A percentile compares a stretch with the other conserved stretches of the same genome.
phyloP scores from a whole-genome alignment of 352 stramenopile species.

The Pythium apleroticum region DNA sequence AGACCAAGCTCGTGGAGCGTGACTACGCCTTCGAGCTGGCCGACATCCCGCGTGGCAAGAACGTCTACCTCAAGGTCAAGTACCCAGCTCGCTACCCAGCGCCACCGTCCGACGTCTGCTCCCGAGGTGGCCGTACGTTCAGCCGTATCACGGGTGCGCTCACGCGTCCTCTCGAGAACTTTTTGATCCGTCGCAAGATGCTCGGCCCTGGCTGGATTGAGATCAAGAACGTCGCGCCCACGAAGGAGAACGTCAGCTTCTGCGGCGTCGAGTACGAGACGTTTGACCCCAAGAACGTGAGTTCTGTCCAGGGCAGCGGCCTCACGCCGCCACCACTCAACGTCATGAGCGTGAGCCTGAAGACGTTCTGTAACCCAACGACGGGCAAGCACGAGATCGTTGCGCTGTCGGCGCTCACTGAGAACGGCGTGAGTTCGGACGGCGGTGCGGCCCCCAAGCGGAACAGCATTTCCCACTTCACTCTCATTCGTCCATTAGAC shows the following conservation, averaged over 20 bases:
- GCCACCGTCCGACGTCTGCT: conserved; percentile 81
- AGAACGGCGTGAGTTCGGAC: conserved; percentile 72
- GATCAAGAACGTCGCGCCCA: conserved; percentile 87
- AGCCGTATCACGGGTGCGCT: conserved; percentile 94
- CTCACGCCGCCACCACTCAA: conserved; percentile 90
- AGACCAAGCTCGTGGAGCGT: conserved; percentile 94
- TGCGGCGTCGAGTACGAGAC: conserved; percentile 95
- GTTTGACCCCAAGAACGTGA: conserved; percentile 91
- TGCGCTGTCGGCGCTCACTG: conserved; percentile 74
- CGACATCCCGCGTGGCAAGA: conserved; percentile 93
- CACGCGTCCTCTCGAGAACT: conserved; percentile 95
- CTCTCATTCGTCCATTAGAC: conserved; percentile 74
- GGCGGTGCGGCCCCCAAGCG: conserved; percentile 39
- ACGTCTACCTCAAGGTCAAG: conserved; percentile 97
- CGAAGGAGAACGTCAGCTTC: conserved; percentile 79
- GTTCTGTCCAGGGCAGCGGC: conserved; percentile 59
- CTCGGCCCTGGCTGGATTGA: conserved; percentile 98
- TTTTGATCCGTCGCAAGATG: conserved; percentile 96
- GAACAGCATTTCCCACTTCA: conserved; percentile 70
- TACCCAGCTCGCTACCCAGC: conserved; percentile 94
- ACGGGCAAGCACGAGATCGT: conserved; percentile 97
- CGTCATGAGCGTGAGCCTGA: conserved; percentile 97
- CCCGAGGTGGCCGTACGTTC: conserved; percentile 90
- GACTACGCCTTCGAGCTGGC: conserved; percentile 98
- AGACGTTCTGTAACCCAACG: conserved; percentile 96